Conservation (phyloP, 2,329 filamentous ascomycete species). For the Dryadomyces quercivorus region DNA sequence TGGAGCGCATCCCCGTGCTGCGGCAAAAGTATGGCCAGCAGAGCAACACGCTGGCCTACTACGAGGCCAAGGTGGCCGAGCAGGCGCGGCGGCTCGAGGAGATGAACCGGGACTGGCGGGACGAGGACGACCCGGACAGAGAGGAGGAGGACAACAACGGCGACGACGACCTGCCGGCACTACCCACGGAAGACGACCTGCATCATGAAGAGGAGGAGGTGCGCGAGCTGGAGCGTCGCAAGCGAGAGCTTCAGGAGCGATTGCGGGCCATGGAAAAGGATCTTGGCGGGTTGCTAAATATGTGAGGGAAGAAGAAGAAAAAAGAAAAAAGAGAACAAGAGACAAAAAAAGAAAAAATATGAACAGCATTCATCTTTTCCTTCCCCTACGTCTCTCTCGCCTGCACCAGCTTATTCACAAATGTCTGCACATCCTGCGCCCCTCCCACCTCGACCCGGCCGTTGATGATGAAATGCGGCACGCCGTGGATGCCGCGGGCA, state of each 20-base stretch:
- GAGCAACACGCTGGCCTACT: constrained; percentile 61
- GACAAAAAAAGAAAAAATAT: not conserved
- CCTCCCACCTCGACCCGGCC: constrained; percentile 54
- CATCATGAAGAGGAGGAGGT: constrained; percentile 56
- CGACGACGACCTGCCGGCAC: constrained; percentile 21
- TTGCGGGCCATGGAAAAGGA: constrained; percentile 43
- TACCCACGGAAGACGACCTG: constrained; percentile 56
- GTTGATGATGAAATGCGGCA: constrained; percentile 67
- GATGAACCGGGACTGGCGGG: constrained; percentile 54
- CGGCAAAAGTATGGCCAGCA: constrained; percentile 61
- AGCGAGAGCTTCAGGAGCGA: constrained; percentile 41
- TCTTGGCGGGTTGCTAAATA: constrained; percentile 38
- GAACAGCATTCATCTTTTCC: not conserved
- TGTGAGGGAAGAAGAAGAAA: constrained; percentile 24
- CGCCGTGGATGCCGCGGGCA: constrained; percentile 44
- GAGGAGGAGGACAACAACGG: constrained; percentile 33
- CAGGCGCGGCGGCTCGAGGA: constrained; percentile 62
- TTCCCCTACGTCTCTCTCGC: constrained; percentile 14
- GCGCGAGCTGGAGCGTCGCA: constrained; percentile 41
- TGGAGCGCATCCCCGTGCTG: constrained; percentile 62
- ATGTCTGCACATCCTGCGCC: constrained; percentile 57
- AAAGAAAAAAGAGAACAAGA: not conserved
- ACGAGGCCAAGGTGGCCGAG: constrained; percentile 67
- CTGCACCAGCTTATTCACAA: constrained; percentile 52
- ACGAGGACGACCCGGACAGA: constrained; percentile 32